Base-by-base conservation (phyloP, 495 filamentous ascomycete species). In the Annulohypoxylon moriforme region DNA sequence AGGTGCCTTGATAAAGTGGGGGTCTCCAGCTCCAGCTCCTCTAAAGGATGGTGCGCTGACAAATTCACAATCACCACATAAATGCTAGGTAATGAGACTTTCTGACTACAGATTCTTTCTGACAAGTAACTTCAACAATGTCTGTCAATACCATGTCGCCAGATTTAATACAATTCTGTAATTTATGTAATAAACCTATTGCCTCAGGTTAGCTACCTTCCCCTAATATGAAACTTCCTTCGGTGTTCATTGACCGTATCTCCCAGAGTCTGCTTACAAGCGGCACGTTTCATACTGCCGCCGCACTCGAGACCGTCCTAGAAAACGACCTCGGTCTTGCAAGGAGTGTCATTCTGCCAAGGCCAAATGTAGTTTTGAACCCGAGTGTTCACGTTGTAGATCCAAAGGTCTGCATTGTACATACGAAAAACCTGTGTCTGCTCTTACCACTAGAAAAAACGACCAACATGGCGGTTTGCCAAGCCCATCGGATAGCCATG, bases 301-400 rank as follows among this genome's bases (percentile, higher is more conserved):
- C 4, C 62, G 68, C 16, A 69, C 61, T 40, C 60, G 55, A 68
- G 58, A 50, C 22, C 67, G 70, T 14, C 68, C 68, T 56, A 72
- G 57, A 44, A 75, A 72, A 36, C 68, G 75, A n/a, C 67, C 61
- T 31, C 68, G 66, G 7, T 76, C 75, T 63, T 76, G 75, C 64
- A 76, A 52, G 57, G 61, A 72, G 34, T 76, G 75, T n/a, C 68
- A 76, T 29, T 67, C 64, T 29, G 75, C 75, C 31, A 76, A 76
- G 53, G 68, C 64, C 3, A 76, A 76, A 27, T 76, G 75, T 49
- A 76, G 72, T 64, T 76, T 76, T 25, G 72, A 76, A 24, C 22
- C 49, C 6, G 61, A 69, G 44, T 76, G 68, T 22, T 67, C 53
- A 20, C 75, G 72, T 29, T 76, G 75, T 27, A 67, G 10, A 36